Evolutionary conservation across 2,329 filamentous ascomycete genomes (phyloP), one percentile per base, ranked within the genome.

Genomic region (Neophaeococcomyces aloes): DNA sequence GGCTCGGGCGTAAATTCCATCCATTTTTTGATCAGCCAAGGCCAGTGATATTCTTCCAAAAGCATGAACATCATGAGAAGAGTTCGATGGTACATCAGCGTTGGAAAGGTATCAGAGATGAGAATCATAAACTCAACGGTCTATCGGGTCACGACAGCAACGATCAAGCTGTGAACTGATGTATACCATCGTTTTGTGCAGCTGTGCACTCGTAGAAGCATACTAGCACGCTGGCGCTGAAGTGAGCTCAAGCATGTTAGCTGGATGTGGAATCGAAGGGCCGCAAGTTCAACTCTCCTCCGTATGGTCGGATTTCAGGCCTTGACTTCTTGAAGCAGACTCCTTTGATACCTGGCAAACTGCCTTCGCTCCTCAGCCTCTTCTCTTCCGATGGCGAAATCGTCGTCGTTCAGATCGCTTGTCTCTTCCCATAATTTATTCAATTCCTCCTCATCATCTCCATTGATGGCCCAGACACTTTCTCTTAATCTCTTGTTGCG

Each of bases 401-500:
- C 91, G 59, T 98, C 91, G 48, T 91, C 85, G 3, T 83, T 85
- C 48, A 89, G 71, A 51, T 91, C 86, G 56, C 86, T 94, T 14
- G 79, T 81, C 59, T 94, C 86, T 31, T 91, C 86, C 82, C 84
- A 93, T 52, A 93, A 65, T 64, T 78, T 84, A 50, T 81, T 76
- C 65, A 86, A 81, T 64, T 96, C 89, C 6, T 80, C 75, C 19
- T 75, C 71, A 7, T 72, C 67, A 25, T 76, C 74, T 7, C 75
- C 72, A 23, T 77, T 77, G 2, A 94, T 79, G 0, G 87, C 86
- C 91, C 93, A 98, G 50, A 94, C 93, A 56, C 81, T 87, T 66
- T 98, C 91, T 17, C 91, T 71, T 57, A 89, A 69, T 33, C 89
- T 71, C 70, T 98, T 98, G 63, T 98, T 93, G 33, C 91, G 72